Evolutionary conservation across 73 alveolate genomes (phyloP).

Genomic region (Paramecium tetraurelia): DNA sequence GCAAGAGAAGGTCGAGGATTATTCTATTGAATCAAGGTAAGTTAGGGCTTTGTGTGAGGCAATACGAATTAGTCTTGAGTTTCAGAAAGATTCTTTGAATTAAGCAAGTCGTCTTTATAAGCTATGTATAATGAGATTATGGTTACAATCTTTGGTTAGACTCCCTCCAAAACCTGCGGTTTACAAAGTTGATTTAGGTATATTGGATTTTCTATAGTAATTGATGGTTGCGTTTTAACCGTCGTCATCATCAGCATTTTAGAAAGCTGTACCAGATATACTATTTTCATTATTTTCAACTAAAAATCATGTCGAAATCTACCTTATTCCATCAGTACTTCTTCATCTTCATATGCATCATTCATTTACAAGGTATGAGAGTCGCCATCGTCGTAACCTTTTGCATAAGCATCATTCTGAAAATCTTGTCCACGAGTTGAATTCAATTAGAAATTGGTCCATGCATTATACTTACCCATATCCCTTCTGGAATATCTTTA

Average conservation of each 20-base stretch:
- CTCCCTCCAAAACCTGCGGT: slow-evolving; percentile 29
- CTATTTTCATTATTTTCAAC: not conserved
- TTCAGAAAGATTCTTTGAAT: not conserved
- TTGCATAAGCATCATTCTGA: not conserved
- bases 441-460: not conserved
- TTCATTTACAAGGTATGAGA: not conserved
- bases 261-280: not conserved
- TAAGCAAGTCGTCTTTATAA: not conserved
- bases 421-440: not conserved
- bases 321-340: not conserved
- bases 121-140: not conserved
- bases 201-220: not conserved
- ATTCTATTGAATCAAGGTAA: not conserved
- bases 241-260: not conserved
- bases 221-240: not conserved
- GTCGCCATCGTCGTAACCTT: not conserved
- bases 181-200: not conserved
- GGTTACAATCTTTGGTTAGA: not conserved
- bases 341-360: not conserved
- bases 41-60: not conserved
- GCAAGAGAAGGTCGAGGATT: not conserved
- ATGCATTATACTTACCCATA: not conserved
- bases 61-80: not conserved
- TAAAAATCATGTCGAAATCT: not conserved
- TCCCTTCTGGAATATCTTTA: not conserved